Conservation (phyloP, 345 rosid genomes). For the Syzygium aqueum region DNA sequence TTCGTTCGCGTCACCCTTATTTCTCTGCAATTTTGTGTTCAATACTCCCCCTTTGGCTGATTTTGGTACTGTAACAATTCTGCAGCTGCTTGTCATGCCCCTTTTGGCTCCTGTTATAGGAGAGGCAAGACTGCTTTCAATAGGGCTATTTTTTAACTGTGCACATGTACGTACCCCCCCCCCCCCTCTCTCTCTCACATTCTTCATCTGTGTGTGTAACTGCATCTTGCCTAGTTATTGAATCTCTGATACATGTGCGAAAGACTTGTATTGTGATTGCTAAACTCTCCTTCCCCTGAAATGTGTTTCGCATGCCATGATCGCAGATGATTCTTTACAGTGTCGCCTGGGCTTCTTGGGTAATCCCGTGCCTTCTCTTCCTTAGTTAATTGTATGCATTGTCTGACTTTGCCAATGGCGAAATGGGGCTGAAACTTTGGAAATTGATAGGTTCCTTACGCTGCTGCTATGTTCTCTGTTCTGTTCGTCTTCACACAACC, state of each 20-base stretch:
- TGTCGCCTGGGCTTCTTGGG: conserved; percentile 85
- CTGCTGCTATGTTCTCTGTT: conserved; percentile 52
- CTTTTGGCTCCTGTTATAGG: conserved; percentile 57
- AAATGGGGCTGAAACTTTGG: not conserved
- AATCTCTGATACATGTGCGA: not conserved
- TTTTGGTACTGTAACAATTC: not conserved
- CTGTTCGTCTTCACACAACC: conserved; percentile 58
- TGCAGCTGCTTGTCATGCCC: conserved; percentile 81
- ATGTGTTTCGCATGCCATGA: not conserved
- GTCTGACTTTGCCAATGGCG: not conserved
- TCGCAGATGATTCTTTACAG: conserved; percentile 75
- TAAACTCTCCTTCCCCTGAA: not conserved
- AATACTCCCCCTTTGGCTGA: not conserved
- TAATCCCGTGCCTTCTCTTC: conserved; percentile 16
- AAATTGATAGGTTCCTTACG: conserved; percentile 65
- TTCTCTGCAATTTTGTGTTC: not conserved
- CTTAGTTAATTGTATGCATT: not conserved
- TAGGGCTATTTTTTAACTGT: conserved; percentile 64
- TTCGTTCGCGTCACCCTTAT: not conserved
- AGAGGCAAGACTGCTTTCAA: conserved; percentile 68
- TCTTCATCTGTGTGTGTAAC: not conserved
- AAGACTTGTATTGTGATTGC: not conserved
- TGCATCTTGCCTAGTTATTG: not conserved
- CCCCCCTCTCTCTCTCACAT: not conserved
- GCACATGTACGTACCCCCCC: conserved; percentile 42